Conservation (phyloP, 2,329 filamentous ascomycete species). For the Gaeumannomyces sp. region DNA sequence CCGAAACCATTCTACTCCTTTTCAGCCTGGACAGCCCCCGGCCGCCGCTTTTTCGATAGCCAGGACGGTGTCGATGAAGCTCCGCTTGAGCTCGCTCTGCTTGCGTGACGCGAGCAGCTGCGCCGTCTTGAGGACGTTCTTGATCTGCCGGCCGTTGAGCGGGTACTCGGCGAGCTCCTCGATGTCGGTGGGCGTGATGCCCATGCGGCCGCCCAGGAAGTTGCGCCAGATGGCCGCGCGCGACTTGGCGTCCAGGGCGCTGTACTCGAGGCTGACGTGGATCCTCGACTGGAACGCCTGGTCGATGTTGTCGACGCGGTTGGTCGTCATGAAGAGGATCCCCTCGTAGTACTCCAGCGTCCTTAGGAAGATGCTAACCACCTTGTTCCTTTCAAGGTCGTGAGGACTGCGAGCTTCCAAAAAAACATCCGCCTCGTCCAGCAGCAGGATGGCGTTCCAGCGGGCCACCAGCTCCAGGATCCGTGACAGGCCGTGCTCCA, state of each 20-base stretch:
- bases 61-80: constrained; percentile 24
- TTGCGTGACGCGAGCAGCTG: constrained; percentile 26
- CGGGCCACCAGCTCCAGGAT: constrained; percentile 67
- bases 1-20: not conserved
- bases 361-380: constrained; percentile 33
- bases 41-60: constrained; percentile 18
- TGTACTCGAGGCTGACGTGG: constrained; percentile 42
- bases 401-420: constrained; percentile 17
- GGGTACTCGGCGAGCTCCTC: constrained; percentile 31
- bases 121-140: constrained; percentile 32
- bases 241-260: constrained; percentile 30
- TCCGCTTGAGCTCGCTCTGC: constrained; percentile 25
- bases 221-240: constrained; percentile 30
- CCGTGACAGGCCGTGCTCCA: constrained; percentile 60
- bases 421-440: constrained; percentile 58
- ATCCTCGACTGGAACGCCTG: constrained; percentile 41
- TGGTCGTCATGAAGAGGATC: constrained; percentile 43
- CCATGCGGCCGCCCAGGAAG: constrained; percentile 29
- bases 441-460: constrained; percentile 65
- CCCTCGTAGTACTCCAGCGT: constrained; percentile 42
- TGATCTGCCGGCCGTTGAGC: constrained; percentile 29
- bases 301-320: constrained; percentile 39
- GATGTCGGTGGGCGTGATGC: constrained; percentile 27
- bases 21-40: constrained; percentile 2
- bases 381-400: constrained; percentile 33